Base-by-base conservation (phyloP, 345 rosid genomes). In the Jatropha curcas region DNA sequence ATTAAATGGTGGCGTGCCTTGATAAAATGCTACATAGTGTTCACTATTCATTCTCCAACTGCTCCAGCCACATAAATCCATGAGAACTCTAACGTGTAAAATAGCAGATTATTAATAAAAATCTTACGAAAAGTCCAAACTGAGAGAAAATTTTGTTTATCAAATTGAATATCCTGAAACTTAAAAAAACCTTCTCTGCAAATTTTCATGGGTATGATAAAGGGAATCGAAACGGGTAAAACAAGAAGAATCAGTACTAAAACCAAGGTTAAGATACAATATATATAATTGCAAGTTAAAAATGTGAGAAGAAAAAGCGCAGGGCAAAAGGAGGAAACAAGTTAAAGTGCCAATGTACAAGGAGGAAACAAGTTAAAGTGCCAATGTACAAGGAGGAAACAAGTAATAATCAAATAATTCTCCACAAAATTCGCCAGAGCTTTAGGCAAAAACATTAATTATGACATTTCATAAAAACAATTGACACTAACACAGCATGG, bases 381-480 rank as follows among this genome's bases (percentile, higher is more conserved):
- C 33, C 61, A 74, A 67, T 66, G 66, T 25, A 50, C 14, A 14
- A 35, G 30, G 43, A n/a, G 22, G 27, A 10, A 27, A 20, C 39
- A 27, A n/a, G n/a, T 20, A 30, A 41, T 28, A 68, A 11, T n/a
- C 63, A 17, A 52, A 28, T 41, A 28, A 71, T 5, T 60, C 68
- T 16, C 67, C 46, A 35, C 76, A 30, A 63, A 43, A 27, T 12
- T 11, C 13, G 4, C 30, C 20, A 5, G 4, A 43, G 24, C 27
- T 25, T 62, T 17, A 27, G 37, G 70, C 37, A 52, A 63, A 63
- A 52, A 56, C 46, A 50, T 4, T 37, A 14, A 77, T 37, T 28
- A 3, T 53, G 70, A 70, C 65, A 69, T 71, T 63, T 34, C 66
- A 71, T 58, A 51, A 31, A 75, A 51, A 9, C 63, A 57, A 76